These are phyloP conservation scores for Mortierella sp. DNA, from an alignment of 371 early-diverging fungal genomes.

Conservation along the genomic window DNA sequence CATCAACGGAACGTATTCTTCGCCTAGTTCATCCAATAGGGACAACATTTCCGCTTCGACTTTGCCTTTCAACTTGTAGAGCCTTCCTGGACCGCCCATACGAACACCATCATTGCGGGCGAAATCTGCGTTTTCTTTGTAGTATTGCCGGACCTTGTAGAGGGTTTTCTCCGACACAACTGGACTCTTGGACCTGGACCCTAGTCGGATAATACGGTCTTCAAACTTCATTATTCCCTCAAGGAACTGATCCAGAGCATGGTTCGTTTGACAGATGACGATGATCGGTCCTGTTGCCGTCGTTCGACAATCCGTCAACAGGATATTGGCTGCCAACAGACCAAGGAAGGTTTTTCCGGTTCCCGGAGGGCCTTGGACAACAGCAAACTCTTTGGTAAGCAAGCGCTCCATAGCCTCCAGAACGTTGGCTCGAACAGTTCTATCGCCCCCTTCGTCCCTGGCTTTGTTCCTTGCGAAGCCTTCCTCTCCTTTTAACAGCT, in stretches of 20 bases:
- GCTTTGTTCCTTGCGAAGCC: neutral
- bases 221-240: constrained; percentile 63
- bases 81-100: constrained; percentile 4
- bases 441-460: neutral
- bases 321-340: constrained; percentile 65
- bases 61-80: constrained; percentile 56
- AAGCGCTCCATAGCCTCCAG: constrained; percentile 65
- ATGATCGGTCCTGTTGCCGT: constrained; percentile 64
- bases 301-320: constrained; percentile 57
- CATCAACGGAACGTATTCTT: constrained; percentile 62
- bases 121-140: constrained; percentile 40
- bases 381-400: constrained; percentile 61
- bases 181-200: constrained; percentile 67
- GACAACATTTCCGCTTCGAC: constrained; percentile 54
- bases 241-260: constrained; percentile 80
- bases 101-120: constrained; percentile 32
- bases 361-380: constrained; percentile 79
- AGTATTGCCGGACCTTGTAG: constrained; percentile 57
- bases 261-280: constrained; percentile 77
- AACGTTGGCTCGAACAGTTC: constrained; percentile 52
- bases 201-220: constrained; percentile 68
- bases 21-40: constrained; percentile 58
- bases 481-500: constrained; percentile 15
- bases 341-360: constrained; percentile 80
- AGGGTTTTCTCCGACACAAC: constrained; percentile 56